Evolutionary conservation across 371 early-diverging fungal species (phyloP), one percentile per base, ranked within the genome.

Genomic region (Amoeboaphelidium protococcarum): DNA sequence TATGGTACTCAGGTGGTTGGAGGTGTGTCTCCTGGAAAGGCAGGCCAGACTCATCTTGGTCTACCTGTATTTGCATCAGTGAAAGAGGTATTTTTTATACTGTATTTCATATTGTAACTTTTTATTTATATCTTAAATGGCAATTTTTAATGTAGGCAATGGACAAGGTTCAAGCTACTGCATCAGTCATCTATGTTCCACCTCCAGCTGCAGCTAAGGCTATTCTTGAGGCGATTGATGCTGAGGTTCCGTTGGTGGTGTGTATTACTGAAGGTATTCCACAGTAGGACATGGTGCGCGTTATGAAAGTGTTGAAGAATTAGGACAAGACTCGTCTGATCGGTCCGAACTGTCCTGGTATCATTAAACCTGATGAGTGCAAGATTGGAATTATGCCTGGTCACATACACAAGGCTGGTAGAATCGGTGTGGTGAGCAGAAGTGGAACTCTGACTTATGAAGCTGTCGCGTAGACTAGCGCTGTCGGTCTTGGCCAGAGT

Each of bases 371-470:
- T 26, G 82, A 70, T 43, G 83, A 80, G 57, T 94, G 97, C 74
- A 96, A 94, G 77, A 91, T 96, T 51, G 97, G 97, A 54, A 95
- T 95, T 65, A 94, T 96, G 95, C 95, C 95, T 31, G 97, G 91
- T 46, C 82, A 85, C 63, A 96, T 96, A 66, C 88, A 91, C 73
- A 73, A 66, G 67, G 74, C 72, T 57, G 97, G 97, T 50, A 85
- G 77, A 63, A 78, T 96, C 50, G 97, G 95, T 47, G 85, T 96
- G 48, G 97, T 96, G 27, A 94, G 94, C 41, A 82, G 97, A 53
- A 94, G 94, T 2, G 97, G 97, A 47, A 96, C 97, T 40, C 71
- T 96, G 56, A 96, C 95, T 51, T 96, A 96, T 62, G 97, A 96
- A 65, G 97, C 97, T 40, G 97, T 95, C 54, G 76, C 78, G 65